Conservation (phyloP, 1,139 yeast species). For the Lizanozyma gosingica region DNA sequence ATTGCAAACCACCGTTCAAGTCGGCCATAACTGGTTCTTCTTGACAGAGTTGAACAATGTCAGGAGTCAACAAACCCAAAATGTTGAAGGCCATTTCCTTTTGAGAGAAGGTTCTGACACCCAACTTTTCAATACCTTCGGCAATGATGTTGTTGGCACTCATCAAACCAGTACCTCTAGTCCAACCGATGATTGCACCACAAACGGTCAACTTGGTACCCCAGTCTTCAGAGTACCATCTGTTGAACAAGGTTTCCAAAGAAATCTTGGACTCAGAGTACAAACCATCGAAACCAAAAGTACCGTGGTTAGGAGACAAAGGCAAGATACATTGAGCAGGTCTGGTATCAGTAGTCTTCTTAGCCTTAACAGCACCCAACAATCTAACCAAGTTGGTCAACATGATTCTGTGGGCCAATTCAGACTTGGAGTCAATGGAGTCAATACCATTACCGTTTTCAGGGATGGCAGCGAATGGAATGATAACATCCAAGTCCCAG, state of each 20-base stretch:
- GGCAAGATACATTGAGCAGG: constrained; percentile 98
- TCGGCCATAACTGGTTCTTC: constrained; percentile 95
- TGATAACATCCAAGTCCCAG: constrained; percentile 93
- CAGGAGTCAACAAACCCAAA: constrained; percentile 86
- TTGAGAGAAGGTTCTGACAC: constrained; percentile 97
- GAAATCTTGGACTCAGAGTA: constrained; percentile 96
- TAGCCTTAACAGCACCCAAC: constrained; percentile 81
- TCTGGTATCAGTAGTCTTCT: constrained; percentile 80
- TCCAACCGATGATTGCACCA: constrained; percentile 99
- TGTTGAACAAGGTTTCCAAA: constrained; percentile 91
- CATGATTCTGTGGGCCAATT: constrained; percentile 97
- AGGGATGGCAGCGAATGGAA: constrained; percentile 98
- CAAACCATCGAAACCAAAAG: constrained; percentile 95
- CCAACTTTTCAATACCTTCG: constrained; percentile 90
- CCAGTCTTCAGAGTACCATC: constrained; percentile 99
- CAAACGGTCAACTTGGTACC: constrained; percentile 86
- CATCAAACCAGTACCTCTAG: constrained; percentile 99
- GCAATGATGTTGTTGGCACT: constrained; percentile 94
- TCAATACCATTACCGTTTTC: constrained; percentile 96
- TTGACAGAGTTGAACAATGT: constrained; percentile 80
- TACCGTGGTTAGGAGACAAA: constrained; percentile 96
- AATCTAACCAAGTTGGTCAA: constrained; percentile 89
- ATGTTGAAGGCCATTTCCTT: constrained; percentile 99
- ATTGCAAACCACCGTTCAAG: constrained; percentile 96
- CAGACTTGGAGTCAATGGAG: constrained; percentile 87